Evolutionary conservation across 108 stramenopile genomes (phyloP).

Genomic region (Nitzschia putrida): DNA sequence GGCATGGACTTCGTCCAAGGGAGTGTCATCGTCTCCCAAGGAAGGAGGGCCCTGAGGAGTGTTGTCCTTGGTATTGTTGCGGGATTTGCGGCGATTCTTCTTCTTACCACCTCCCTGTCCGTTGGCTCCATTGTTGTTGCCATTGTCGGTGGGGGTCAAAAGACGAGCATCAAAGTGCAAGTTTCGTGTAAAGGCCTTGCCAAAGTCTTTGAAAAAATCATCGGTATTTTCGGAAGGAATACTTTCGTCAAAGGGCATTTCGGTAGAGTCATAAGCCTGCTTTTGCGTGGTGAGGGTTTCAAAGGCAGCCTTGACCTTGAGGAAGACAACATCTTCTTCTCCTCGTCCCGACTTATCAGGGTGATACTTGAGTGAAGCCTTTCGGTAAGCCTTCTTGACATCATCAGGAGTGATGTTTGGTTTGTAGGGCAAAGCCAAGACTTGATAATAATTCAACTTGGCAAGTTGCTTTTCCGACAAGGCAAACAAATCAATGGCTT

Average conservation of each 20-base stretch:
- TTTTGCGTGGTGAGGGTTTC: conserved; percentile 83
- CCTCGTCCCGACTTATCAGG: conserved; percentile 88
- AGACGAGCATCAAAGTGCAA: conserved; percentile 82
- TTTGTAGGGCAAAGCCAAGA: conserved; percentile 56
- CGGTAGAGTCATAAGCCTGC: conserved; percentile 91
- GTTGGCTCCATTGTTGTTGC: conserved; percentile 19
- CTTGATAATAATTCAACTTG: conserved; percentile 69
- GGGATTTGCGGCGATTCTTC: conserved; percentile 41
- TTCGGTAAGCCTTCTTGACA: conserved; percentile 79
- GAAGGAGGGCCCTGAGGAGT: conserved; percentile 53
- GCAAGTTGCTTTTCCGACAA: conserved; percentile 55
- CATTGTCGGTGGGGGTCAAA: conserved; percentile 13
- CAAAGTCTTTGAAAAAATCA: conserved; percentile 45
- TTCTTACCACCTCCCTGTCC: conserved; percentile 22
- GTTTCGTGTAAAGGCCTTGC: conserved; percentile 84
- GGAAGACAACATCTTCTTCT: conserved; percentile 92
- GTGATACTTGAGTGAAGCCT: conserved; percentile 79
- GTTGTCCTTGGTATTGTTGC: conserved; percentile 17
- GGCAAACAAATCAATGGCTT: conserved; percentile 49
- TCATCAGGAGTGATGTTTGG: conserved; percentile 65
- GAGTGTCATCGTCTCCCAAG: conserved; percentile 87
- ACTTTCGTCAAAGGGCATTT: conserved; percentile 91
- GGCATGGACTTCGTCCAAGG: conserved; percentile 80
- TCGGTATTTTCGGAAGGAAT: conserved; percentile 62
- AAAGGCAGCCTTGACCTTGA: conserved; percentile 93